These are phyloP conservation scores for Beauveria bassiana DNA, from an alignment of 2,329 filamentous ascomycete genomes.

Conservation along the genomic window DNA sequence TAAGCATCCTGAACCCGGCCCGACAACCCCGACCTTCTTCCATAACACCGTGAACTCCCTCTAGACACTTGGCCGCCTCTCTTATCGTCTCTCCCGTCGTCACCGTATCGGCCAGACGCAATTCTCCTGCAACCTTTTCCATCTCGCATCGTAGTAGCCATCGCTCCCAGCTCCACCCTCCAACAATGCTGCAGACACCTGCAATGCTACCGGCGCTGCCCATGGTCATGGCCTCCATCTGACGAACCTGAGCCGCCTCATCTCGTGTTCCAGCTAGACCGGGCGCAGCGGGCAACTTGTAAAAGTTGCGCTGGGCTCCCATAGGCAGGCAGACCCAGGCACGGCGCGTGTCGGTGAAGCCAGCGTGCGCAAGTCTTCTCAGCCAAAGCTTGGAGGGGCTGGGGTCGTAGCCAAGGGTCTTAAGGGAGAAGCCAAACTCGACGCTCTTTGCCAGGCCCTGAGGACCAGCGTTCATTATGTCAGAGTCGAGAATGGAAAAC, in stretches of 20 bases:
- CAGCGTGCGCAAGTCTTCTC: slow-evolving; percentile 61
- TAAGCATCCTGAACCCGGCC: slow-evolving; percentile 53
- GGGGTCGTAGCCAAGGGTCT: slow-evolving; percentile 84
- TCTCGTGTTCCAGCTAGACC: slow-evolving; percentile 30
- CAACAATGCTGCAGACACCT: slow-evolving; percentile 71
- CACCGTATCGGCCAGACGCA: slow-evolving; percentile 45
- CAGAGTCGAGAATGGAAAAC: slow-evolving; percentile 82
- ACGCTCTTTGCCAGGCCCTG: slow-evolving; percentile 75
- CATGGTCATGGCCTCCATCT: slow-evolving; percentile 53
- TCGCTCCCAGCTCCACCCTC: slow-evolving; percentile 89
- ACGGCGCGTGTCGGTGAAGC: slow-evolving; percentile 74
- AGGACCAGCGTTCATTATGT: slow-evolving; percentile 78
- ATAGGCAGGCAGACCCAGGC: slow-evolving; percentile 87
- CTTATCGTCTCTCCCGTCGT: slow-evolving; percentile 42
- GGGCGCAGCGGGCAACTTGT: slow-evolving; percentile 23
- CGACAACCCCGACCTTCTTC: slow-evolving; percentile 55
- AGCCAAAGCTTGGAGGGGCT: slow-evolving; percentile 76
- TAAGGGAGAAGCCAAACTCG: slow-evolving; percentile 86
- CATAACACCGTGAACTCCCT: slow-evolving; percentile 52
- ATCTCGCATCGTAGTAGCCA: slow-evolving; percentile 86
- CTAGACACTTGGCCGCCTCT: slow-evolving; percentile 52
- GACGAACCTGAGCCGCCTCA: slow-evolving; percentile 36
- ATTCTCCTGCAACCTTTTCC: slow-evolving; percentile 67
- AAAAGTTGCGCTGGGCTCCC: slow-evolving; percentile 40
- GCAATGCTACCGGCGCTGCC: slow-evolving; percentile 67